Evolutionary conservation across 2,329 filamentous ascomycete genomes (phyloP).

Genomic region (Lasiodiplodia citricola): DNA sequence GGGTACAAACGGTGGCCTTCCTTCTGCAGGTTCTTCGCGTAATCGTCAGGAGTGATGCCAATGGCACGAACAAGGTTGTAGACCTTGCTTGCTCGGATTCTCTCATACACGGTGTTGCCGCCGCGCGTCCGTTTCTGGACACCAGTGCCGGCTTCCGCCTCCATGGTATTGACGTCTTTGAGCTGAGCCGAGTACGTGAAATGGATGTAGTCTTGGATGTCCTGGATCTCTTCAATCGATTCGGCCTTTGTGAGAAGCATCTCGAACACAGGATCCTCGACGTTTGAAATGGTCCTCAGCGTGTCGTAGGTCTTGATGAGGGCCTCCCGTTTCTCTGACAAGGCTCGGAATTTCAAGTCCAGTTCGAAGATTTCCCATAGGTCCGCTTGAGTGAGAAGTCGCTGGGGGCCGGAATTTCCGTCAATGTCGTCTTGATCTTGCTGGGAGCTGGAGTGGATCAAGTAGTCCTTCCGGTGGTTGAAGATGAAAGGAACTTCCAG

Average conservation of each 20-base stretch:
- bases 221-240: constrained; percentile 94
- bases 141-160: constrained; percentile 63
- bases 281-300: constrained; percentile 64
- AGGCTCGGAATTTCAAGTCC: constrained; percentile 91
- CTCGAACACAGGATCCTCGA: constrained; percentile 75
- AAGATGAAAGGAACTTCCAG: constrained; percentile 98
- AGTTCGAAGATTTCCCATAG: constrained; percentile 94
- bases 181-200: constrained; percentile 88
- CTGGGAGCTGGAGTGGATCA: constrained; percentile 80
- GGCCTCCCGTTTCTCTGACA: constrained; percentile 88
- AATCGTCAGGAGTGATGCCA: constrained; percentile 84
- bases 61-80: constrained; percentile 86
- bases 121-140: constrained; percentile 82
- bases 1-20: constrained; percentile 79
- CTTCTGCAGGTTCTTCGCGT: constrained; percentile 84
- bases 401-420: constrained; percentile 76
- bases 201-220: constrained; percentile 94
- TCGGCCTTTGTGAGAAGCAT: constrained; percentile 80
- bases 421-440: constrained; percentile 71
- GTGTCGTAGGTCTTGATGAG: constrained; percentile 80
- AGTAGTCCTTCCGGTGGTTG: constrained; percentile 96
- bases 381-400: constrained; percentile 89
- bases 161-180: constrained; percentile 74
- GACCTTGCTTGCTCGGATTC: constrained; percentile 78
- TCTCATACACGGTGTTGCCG: constrained; percentile 80